These are phyloP conservation scores for Dorcoceras hygrometricum DNA, from an alignment of 257 asterid species.

Conservation along the genomic window DNA sequence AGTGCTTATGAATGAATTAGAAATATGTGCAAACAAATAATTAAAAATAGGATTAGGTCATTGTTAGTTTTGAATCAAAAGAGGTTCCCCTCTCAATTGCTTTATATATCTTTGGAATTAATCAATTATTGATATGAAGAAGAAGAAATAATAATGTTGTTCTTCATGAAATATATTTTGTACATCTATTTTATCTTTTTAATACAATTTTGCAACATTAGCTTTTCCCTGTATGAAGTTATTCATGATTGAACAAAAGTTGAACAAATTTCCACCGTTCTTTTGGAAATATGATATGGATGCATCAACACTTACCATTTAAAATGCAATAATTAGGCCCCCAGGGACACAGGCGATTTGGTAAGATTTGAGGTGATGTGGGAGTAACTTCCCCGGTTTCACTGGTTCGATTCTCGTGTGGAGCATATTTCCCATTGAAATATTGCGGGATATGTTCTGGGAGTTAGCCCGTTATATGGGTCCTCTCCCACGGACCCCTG, in stretches of 20 bases:
- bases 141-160: not conserved
- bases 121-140: not conserved
- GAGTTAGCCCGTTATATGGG: too few species aligned
- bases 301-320: not conserved
- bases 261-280: not conserved
- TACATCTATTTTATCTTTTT: too few species aligned
- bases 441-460: too few species aligned
- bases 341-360: too few species aligned
- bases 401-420: too few species aligned
- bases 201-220: not conserved
- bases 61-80: slow-evolving; percentile 8
- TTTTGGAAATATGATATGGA: not conserved
- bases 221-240: not conserved
- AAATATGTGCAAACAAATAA: not conserved
- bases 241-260: not conserved
- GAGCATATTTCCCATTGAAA: too few species aligned
- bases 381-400: too few species aligned
- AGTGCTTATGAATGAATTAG: slow-evolving; percentile 14
- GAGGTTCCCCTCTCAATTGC: slow-evolving; percentile 17
- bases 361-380: too few species aligned
- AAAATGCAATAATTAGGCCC: too few species aligned
- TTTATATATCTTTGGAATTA: slow-evolving; percentile 6
- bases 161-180: not conserved
- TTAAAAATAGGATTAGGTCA: not conserved
- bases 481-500: too few species aligned